Percentiles rank a stretch among this genome's conserved stretches.
These are phyloP conservation scores for Cyclotella baltica DNA, from an alignment of 108 stramenopile genomes.

Conservation along the genomic window DNA sequence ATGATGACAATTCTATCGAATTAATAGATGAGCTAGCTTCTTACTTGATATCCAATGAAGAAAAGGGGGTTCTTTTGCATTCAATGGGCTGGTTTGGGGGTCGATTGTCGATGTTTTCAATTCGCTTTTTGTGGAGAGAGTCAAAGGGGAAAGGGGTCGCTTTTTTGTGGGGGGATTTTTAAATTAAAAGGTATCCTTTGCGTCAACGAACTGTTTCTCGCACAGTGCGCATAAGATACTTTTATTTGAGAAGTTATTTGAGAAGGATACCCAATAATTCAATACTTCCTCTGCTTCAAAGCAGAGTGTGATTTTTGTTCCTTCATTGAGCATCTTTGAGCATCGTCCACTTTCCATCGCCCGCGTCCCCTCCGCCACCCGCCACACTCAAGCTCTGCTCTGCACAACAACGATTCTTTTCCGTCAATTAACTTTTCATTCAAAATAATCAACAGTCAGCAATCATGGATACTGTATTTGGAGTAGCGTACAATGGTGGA, in stretches of 20 bases:
- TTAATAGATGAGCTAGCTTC: background rate
- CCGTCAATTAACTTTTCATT: background rate
- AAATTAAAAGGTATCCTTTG: too few relatives aligned
- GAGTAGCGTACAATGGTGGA: constrained; percentile 85
- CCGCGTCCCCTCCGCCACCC: background rate
- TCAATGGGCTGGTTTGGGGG: too few relatives aligned
- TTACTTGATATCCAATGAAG: too few relatives aligned
- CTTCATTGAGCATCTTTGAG: background rate
- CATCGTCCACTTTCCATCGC: constrained; percentile 15
- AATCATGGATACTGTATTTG: constrained; percentile 87
- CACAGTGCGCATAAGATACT: too few relatives aligned
- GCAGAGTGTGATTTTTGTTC: background rate
- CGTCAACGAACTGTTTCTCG: too few relatives aligned
- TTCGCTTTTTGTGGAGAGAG: too few relatives aligned
- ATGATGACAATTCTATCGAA: constrained; percentile 24
- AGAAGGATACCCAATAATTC: background rate
- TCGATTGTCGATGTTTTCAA: too few relatives aligned
- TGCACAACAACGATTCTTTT: background rate
- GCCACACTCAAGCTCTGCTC: background rate
- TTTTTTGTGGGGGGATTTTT: too few relatives aligned
- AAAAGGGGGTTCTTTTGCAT: too few relatives aligned
- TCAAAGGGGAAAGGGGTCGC: too few relatives aligned
- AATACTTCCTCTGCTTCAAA: background rate
- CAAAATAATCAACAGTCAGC: background rate
- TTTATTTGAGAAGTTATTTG: background rate